Evolutionary conservation across 345 rosid species (phyloP).

Genomic region (Eucalyptus microcorys): DNA sequence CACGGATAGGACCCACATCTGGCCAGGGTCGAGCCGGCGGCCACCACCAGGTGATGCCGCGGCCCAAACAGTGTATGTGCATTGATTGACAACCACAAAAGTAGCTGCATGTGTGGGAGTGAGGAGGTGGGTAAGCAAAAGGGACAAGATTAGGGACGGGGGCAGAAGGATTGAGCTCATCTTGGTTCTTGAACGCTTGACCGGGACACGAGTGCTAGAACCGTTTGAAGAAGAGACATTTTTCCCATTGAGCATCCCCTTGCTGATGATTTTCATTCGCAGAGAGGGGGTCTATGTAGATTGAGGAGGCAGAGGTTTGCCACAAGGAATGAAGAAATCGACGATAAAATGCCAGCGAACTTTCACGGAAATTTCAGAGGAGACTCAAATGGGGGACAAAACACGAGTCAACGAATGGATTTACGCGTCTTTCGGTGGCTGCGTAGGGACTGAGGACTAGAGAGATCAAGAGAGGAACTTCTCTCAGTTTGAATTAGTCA

Average conservation of each 20-base stretch:
- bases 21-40: neutral
- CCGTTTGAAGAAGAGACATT: neutral
- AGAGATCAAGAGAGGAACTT: neutral
- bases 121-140: neutral
- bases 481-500: neutral
- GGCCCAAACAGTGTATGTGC: constrained; percentile 10
- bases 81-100: constrained; percentile 1
- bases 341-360: neutral
- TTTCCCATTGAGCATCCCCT: neutral
- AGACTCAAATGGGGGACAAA: neutral
- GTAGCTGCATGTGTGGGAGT: neutral
- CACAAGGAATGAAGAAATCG: neutral
- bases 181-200: neutral
- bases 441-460: accelerated
- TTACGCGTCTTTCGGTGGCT: neutral
- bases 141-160: neutral
- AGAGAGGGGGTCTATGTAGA: neutral
- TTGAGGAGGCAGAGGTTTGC: neutral
- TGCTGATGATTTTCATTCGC: neutral
- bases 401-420: neutral
- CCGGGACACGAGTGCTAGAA: too few species aligned
- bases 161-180: neutral
- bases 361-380: neutral
- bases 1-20: neutral
- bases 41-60: constrained; percentile 11